phyloP scores from a whole-genome alignment of 2,329 filamentous ascomycete species.

The Aspergillus latus region DNA sequence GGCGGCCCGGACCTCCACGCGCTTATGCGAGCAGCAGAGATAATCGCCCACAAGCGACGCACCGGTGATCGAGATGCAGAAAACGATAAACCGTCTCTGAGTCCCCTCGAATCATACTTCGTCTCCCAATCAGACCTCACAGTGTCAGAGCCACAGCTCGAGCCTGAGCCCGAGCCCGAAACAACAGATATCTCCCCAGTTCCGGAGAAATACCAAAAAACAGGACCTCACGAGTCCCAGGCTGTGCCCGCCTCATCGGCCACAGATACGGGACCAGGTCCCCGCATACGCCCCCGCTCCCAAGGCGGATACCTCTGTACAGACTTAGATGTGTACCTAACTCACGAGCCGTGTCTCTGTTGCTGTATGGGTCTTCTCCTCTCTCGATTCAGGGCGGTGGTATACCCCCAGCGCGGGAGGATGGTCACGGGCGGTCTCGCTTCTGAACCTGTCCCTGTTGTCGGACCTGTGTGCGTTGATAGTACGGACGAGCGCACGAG shows the following conservation, averaged over 20 bases:
- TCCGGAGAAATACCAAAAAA: slow-evolving; percentile 23
- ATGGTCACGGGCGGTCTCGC: slow-evolving; percentile 85
- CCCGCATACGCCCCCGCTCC: slow-evolving; percentile 67
- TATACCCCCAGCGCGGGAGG: slow-evolving; percentile 63
- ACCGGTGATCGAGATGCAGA: slow-evolving; percentile 24
- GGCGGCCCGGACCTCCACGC: slow-evolving; percentile 49
- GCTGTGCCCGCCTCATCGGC: slow-evolving; percentile 15
- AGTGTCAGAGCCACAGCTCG: slow-evolving; percentile 33
- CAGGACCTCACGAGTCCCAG: slow-evolving; percentile 11
- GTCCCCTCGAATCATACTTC: slow-evolving; percentile 36
- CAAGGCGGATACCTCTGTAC: slow-evolving; percentile 90
- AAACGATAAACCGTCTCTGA: slow-evolving; percentile 19
- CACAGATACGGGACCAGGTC: not conserved
- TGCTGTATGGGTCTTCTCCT: slow-evolving; percentile 96
- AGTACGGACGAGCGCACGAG: not conserved
- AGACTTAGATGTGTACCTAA: slow-evolving; percentile 88
- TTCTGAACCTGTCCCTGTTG: slow-evolving; percentile 57
- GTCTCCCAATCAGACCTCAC: slow-evolving; percentile 42
- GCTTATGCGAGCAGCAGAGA: slow-evolving; percentile 46
- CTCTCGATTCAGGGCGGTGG: slow-evolving; percentile 82
- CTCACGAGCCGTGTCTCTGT: slow-evolving; percentile 94
- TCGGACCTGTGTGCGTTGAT: slow-evolving; percentile 17
- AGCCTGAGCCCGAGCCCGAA: not conserved
- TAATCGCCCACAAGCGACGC: slow-evolving; percentile 44
- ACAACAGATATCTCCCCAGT: slow-evolving; percentile 12